Evolutionary conservation across 495 filamentous ascomycete species (phyloP).

Genomic region (Lichina pygmaea): DNA sequence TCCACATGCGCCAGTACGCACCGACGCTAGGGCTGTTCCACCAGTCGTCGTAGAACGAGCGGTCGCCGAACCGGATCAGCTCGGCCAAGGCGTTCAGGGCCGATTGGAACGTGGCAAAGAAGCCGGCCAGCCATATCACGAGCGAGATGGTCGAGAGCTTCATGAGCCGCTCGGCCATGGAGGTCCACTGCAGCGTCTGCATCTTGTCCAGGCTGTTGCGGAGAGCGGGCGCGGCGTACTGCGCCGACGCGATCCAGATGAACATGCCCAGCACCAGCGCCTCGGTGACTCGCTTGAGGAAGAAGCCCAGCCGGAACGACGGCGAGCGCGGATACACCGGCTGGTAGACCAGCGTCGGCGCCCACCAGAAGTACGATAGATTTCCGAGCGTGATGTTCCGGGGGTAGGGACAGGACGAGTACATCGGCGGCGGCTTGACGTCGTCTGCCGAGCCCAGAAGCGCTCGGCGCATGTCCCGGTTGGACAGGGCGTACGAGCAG

Average conservation of each 20-base stretch:
- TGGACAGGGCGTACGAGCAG: conserved; percentile 86
- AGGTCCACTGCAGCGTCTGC: conserved; percentile 46
- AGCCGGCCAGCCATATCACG: conserved; percentile 87
- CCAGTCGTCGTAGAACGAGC: conserved; percentile 91
- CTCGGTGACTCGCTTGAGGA: conserved; percentile 57
- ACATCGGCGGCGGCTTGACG: conserved; percentile 47
- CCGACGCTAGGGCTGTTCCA: conserved; percentile 81
- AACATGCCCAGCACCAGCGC: conserved; percentile 46
- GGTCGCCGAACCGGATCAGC: conserved; percentile 67
- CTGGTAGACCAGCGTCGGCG: conserved; percentile 88
- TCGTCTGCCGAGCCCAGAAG: conserved; percentile 36
- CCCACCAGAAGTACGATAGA: conserved; percentile 87
- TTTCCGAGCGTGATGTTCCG: conserved; percentile 69
- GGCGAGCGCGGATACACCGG: conserved; percentile 71
- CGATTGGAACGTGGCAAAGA: conserved; percentile 87
- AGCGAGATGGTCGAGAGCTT: conserved; percentile 85
- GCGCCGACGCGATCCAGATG: conserved; percentile 79
- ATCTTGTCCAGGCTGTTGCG: conserved; percentile 74
- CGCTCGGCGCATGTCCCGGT: conserved; percentile 78
- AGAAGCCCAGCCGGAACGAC: conserved; percentile 60
- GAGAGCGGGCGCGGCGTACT: conserved; percentile 77
- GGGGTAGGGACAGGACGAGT: conserved; percentile 65
- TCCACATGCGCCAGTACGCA: conserved; percentile 87
- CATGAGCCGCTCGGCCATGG: conserved; percentile 70
- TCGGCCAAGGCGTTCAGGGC: conserved; percentile 77